A percentile compares a stretch with the other conserved stretches of the same genome.
Conservation (phyloP, 2,329 filamentous ascomycete species). For the Coleophoma cylindrospora region DNA sequence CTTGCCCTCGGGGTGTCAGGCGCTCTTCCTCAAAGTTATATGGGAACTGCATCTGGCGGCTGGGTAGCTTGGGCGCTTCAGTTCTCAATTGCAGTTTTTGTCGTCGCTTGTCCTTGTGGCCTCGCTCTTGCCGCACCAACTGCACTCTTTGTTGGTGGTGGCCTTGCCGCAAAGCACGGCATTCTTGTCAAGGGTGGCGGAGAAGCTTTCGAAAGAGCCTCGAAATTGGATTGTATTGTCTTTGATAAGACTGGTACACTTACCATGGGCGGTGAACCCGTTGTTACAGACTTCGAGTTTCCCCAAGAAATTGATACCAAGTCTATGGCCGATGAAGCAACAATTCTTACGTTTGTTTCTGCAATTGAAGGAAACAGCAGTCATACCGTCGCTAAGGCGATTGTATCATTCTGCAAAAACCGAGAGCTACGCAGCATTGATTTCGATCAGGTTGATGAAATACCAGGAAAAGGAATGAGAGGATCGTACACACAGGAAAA, state of each 20-base stretch:
- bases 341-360: conserved; percentile 49
- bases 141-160: conserved; percentile 53
- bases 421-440: conserved; percentile 23
- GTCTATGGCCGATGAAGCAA: conserved; percentile 11
- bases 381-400: conserved; percentile 69
- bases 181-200: conserved; percentile 55
- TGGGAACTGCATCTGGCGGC: conserved; percentile 50
- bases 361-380: conserved; percentile 66
- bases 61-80: conserved; percentile 72
- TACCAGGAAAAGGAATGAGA: conserved; percentile 67
- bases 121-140: conserved; percentile 55
- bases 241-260: conserved; percentile 59
- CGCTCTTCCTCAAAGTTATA: conserved; percentile 49
- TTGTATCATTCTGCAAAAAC: conserved; percentile 55
- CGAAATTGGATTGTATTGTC: conserved; percentile 47
- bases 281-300: conserved; percentile 42
- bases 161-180: conserved; percentile 49
- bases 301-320: not conserved
- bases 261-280: conserved; percentile 61
- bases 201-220: conserved; percentile 54
- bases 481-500: conserved; percentile 40
- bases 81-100: conserved; percentile 63
- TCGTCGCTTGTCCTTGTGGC: conserved; percentile 57
- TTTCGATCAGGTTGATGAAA: conserved; percentile 51
- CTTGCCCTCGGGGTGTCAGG: conserved; percentile 57